These are phyloP conservation scores for Rossbeevera mucosa DNA, from an alignment of 768 basidiomycete species.

Conservation along the genomic window DNA sequence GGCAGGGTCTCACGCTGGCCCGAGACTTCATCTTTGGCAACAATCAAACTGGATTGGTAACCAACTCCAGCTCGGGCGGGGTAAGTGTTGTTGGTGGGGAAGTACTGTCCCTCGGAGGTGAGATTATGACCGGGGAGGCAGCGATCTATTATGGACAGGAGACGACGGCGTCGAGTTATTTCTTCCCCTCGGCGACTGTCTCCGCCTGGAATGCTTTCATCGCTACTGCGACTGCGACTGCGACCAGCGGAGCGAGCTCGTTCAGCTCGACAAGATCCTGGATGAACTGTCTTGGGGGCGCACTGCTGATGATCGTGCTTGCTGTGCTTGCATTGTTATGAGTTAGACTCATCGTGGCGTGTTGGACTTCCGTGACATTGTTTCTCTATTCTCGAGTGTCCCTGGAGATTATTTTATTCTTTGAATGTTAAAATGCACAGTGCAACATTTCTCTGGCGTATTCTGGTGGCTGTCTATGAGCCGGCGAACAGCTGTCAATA, in stretches of 20 bases:
- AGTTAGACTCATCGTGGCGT: no score
- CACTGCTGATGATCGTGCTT: background rate
- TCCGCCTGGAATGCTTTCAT: conserved; percentile 56
- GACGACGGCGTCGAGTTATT: conserved; percentile 46
- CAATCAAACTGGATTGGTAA: conserved; percentile 50
- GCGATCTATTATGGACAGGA: conserved; percentile 51
- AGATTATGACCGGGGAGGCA: conserved; percentile 49
- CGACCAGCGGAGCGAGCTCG: conserved; percentile 1
- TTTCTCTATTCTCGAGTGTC: no score
- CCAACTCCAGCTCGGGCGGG: conserved; percentile 21
- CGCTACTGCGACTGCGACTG: background rate
- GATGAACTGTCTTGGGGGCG: background rate
- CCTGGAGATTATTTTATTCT: no score
- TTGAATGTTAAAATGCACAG: no score
- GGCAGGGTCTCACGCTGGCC: no score
- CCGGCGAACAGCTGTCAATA: no score
- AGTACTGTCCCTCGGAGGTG: conserved; percentile 39
- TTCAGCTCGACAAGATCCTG: background rate
- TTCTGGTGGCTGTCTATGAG: no score
- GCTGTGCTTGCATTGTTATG: background rate
- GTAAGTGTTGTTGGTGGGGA: conserved; percentile 46
- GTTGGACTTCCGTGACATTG: no score
- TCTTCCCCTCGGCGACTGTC: conserved; percentile 52
- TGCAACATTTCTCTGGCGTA: no score
- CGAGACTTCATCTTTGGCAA: no score